Conservation (phyloP, 164 flowering plant genomes). For the Chimonanthus praecox region DNA sequence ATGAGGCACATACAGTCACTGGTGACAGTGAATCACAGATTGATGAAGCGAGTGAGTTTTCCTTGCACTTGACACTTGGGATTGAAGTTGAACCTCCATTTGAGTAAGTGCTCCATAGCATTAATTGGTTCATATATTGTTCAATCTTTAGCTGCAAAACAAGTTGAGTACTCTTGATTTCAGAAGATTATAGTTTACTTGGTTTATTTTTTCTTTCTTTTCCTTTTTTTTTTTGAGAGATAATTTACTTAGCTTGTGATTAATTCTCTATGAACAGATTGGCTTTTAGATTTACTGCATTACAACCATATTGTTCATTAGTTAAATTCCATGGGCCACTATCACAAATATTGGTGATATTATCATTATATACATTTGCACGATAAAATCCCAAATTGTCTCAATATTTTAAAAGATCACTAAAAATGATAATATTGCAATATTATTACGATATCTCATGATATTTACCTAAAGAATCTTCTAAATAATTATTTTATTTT, state of each 20-base stretch:
- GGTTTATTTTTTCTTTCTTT: neutral
- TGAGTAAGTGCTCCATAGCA: slow-evolving; percentile 49
- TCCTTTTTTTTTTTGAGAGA: neutral
- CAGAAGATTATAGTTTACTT: neutral
- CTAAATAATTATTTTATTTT: too few species aligned
- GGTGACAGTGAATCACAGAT: slow-evolving; percentile 14
- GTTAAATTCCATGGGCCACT: neutral
- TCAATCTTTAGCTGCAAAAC: neutral
- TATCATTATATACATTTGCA: too few species aligned
- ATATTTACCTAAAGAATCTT: too few species aligned
- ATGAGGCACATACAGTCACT: slow-evolving; percentile 53
- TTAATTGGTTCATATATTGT: neutral
- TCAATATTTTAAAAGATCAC: too few species aligned
- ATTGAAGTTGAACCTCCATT: slow-evolving; percentile 82
- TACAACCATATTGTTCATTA: neutral
- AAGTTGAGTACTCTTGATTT: neutral
- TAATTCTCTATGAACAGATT: neutral
- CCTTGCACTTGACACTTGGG: slow-evolving; percentile 69
- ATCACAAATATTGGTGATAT: too few species aligned
- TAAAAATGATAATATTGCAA: too few species aligned
- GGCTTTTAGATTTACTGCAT: neutral
- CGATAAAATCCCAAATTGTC: too few species aligned
- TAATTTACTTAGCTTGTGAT: neutral
- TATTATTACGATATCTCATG: too few species aligned
- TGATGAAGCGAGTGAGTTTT: slow-evolving; percentile 29